phyloP scores from a whole-genome alignment of 306 rosid species.

The Echinosophora koreensis region DNA sequence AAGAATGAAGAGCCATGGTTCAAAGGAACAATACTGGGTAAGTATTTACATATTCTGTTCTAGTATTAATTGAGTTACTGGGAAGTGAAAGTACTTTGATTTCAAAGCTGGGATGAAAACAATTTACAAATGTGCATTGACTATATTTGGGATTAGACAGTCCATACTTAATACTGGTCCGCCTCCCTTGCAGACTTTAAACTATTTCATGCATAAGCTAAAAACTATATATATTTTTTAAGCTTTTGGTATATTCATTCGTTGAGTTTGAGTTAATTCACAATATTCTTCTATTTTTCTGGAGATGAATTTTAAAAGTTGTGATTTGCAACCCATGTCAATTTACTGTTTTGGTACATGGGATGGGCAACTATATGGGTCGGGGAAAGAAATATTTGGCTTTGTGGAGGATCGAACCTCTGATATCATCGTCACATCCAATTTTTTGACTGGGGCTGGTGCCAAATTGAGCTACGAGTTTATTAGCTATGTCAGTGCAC shows the following conservation, averaged over 20 bases:
- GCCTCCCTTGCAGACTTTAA: background rate
- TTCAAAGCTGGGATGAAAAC: slow-evolving; percentile 15
- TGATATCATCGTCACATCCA: background rate
- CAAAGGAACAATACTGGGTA: slow-evolving; percentile 58
- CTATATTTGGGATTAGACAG: slow-evolving; percentile 2
- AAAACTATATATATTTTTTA: background rate
- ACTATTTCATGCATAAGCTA: background rate
- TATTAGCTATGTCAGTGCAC: background rate
- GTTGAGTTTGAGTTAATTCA: background rate
- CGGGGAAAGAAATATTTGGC: background rate
- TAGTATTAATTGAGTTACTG: slow-evolving; percentile 36
- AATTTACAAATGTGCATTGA: slow-evolving; percentile 5
- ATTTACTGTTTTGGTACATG: background rate
- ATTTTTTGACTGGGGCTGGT: background rate
- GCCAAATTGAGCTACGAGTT: background rate
- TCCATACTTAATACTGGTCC: background rate
- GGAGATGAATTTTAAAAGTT: background rate
- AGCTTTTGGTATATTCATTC: slow-evolving; percentile 34
- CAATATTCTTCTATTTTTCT: slow-evolving; percentile 9
- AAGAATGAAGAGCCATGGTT: slow-evolving; percentile 41
- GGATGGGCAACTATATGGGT: background rate
- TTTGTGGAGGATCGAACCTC: background rate
- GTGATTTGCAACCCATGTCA: slow-evolving; percentile 16
- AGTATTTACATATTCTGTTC: slow-evolving; percentile 44
- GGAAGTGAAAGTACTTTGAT: background rate